Evolutionary conservation across 2,329 filamentous ascomycete species (phyloP).

Genomic region (Pseudogymnoascus sp.): DNA sequence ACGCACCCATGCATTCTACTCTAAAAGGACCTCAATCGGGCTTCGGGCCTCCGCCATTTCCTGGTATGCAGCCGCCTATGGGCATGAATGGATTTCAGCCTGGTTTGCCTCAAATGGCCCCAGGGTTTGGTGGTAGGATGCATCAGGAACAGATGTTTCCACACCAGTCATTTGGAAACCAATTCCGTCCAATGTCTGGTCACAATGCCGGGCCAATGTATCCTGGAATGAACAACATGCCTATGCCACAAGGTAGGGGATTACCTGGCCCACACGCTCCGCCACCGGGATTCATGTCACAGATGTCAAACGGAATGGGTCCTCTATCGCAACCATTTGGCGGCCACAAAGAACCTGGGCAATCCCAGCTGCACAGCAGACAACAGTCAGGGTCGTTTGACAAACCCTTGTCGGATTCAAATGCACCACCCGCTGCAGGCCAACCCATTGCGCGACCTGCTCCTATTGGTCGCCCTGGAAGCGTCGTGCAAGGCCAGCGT

Average conservation of each 20-base stretch:
- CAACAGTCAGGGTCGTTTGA: conserved; percentile 68
- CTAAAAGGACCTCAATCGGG: conserved; percentile 51
- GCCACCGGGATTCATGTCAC: conserved; percentile 41
- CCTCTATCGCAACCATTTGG: conserved; percentile 30
- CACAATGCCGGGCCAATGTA: conserved; percentile 45
- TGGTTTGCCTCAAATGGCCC: conserved; percentile 31
- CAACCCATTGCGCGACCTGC: conserved; percentile 75
- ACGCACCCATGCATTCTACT: conserved; percentile 54
- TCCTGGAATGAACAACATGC: conserved; percentile 53
- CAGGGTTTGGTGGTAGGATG: conserved; percentile 35
- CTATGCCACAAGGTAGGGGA: conserved; percentile 43
- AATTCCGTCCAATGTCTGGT: conserved; percentile 45
- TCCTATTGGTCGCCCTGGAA: conserved; percentile 81
- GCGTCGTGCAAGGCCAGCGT: conserved; percentile 50
- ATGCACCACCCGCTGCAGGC: conserved; percentile 38
- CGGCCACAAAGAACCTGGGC: conserved; percentile 31
- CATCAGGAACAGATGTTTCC: conserved; percentile 46
- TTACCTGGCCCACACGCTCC: conserved; percentile 36
- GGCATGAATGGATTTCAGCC: conserved; percentile 48
- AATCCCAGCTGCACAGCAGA: conserved; percentile 57
- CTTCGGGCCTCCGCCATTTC: conserved; percentile 34
- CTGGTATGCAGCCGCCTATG: conserved; percentile 42
- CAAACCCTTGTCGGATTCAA: conserved; percentile 31
- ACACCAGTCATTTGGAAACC: conserved; percentile 44
- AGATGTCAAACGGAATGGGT: conserved; percentile 35